Evolutionary conservation across 257 asterid species (phyloP).

Genomic region (Primulina tabacum): DNA sequence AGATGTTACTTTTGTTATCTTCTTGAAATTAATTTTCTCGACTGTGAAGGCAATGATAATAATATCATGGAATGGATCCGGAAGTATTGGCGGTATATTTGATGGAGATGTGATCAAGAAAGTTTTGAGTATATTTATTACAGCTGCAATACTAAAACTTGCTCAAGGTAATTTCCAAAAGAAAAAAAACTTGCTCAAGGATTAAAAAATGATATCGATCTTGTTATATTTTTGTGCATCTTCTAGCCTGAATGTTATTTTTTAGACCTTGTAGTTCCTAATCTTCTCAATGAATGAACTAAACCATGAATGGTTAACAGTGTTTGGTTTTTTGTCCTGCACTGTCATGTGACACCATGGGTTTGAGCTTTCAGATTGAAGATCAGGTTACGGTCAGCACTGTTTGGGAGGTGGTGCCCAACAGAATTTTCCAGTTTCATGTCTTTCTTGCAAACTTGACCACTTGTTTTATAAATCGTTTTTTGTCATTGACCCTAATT

Average conservation of each 20-base stretch:
- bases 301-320: background rate
- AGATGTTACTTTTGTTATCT: slow-evolving; percentile 3
- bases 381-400: background rate
- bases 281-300: slow-evolving; percentile 14
- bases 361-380: background rate
- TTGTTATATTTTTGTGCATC: slow-evolving; percentile 19
- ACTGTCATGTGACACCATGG: slow-evolving; percentile 2
- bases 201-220: slow-evolving; percentile 25
- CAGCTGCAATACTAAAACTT: slow-evolving; percentile 88
- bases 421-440: slow-evolving; percentile 8
- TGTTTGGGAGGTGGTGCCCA: background rate
- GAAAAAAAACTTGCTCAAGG: slow-evolving; percentile 63
- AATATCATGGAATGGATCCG: slow-evolving; percentile 89
- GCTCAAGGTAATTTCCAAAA: slow-evolving; percentile 49
- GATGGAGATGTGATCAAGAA: slow-evolving; percentile 68
- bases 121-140: slow-evolving; percentile 85
- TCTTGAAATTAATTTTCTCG: slow-evolving; percentile 24
- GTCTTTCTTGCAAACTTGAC: slow-evolving; percentile 5
- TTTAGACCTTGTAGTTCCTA: slow-evolving; percentile 1
- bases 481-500: background rate
- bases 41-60: slow-evolving; percentile 81
- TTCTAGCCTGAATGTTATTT: background rate
- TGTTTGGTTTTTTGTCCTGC: background rate
- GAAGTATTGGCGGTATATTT: slow-evolving; percentile 51
- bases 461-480: background rate